phyloP scores from a whole-genome alignment of 192 early-diverging fungal genomes.

The Nowakowskiella sp. region DNA sequence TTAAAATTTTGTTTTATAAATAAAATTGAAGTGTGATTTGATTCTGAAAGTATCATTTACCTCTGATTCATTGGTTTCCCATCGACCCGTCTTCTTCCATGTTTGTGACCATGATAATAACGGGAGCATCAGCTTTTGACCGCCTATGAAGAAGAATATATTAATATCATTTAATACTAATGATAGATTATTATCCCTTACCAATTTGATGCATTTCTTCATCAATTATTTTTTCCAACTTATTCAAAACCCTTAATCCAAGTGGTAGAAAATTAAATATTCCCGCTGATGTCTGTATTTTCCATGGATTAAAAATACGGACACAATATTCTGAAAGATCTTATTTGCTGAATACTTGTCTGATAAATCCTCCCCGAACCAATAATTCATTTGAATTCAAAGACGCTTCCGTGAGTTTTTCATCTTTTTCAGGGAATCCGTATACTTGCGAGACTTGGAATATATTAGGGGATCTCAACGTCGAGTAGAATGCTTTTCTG shows the following conservation, averaged over 20 bases:
- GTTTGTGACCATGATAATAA: conserved; percentile 53
- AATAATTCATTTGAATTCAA: conserved; percentile 54
- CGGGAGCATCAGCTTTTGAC: conserved; percentile 68
- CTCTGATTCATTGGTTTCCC: conserved; percentile 60
- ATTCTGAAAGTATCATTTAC: too few relatives aligned
- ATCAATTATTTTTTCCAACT: conserved; percentile 74
- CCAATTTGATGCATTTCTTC: conserved; percentile 69
- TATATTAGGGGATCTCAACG: too few relatives aligned
- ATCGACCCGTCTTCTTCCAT: conserved; percentile 77
- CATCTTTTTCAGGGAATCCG: too few relatives aligned
- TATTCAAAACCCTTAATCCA: conserved; percentile 63
- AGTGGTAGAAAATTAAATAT: conserved; percentile 79
- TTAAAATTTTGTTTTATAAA: neutral
- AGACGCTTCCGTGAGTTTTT: too few relatives aligned
- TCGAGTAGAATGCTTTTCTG: too few relatives aligned
- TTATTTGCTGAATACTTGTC: conserved; percentile 46
- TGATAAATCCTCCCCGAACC: conserved; percentile 61
- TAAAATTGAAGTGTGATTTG: neutral
- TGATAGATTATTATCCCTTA: conserved; percentile 12
- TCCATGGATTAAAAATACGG: neutral
- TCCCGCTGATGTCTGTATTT: conserved; percentile 63
- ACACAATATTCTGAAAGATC: neutral
- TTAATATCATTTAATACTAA: neutral
- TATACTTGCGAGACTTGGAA: too few relatives aligned
- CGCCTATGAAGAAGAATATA: conserved; percentile 23